Percentiles rank a stretch among this genome's conserved stretches.
phyloP scores from a whole-genome alignment of 306 rosid species.

The Sicyos edulis region DNA sequence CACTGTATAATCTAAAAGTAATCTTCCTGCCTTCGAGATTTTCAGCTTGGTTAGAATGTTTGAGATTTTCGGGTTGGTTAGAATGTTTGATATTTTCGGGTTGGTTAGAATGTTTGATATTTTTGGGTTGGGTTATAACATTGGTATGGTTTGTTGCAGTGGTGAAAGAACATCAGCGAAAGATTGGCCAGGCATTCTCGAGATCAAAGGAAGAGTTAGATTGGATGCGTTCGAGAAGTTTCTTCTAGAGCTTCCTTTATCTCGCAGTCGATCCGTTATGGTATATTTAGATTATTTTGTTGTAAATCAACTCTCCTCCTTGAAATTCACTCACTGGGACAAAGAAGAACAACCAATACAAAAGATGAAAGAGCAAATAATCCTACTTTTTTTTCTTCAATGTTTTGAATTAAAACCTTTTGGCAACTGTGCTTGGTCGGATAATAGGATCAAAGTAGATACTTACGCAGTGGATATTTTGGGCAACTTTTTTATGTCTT shows the following conservation, averaged over 20 bases:
- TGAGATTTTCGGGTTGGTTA: not conserved
- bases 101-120: not conserved
- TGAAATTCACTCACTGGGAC: conserved; percentile 19
- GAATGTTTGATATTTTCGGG: not conserved
- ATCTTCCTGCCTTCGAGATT: not conserved
- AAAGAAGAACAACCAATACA: not conserved
- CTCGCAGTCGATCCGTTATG: conserved; percentile 96
- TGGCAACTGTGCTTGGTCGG: not conserved
- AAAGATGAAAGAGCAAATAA: not conserved
- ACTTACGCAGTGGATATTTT: too few species aligned
- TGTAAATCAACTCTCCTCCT: conserved; percentile 26
- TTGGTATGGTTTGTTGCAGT: conserved; percentile 40
- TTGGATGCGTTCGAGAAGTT: conserved; percentile 88
- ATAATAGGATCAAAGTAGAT: too few species aligned
- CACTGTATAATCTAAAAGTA: not conserved
- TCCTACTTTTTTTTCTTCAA: not conserved
- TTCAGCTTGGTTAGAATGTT: too few species aligned
- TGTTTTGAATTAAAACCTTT: not conserved
- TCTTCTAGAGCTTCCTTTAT: conserved; percentile 79
- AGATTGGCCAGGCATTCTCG: conserved; percentile 82
- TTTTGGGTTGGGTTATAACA: not conserved
- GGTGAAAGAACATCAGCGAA: conserved; percentile 70
- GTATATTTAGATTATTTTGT: conserved; percentile 56
- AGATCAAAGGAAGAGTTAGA: conserved; percentile 94
- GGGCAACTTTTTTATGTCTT: not conserved